phyloP scores from a whole-genome alignment of 2,329 filamentous ascomycete genomes.

The Aquanectria penicillioides region DNA sequence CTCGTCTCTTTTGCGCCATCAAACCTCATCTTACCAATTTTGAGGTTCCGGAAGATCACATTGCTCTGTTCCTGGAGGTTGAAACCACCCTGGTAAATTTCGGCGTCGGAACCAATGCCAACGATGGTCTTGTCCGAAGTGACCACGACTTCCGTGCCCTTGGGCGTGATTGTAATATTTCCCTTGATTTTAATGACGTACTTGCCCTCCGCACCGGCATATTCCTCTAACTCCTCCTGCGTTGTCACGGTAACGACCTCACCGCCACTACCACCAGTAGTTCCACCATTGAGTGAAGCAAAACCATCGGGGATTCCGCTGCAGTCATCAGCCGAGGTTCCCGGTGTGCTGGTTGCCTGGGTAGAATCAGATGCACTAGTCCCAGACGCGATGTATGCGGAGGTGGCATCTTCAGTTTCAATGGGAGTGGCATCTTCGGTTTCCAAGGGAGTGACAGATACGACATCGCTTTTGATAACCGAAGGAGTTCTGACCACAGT shows the following conservation, averaged over 20 bases:
- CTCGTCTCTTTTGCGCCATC: not conserved
- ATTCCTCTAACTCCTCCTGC: constrained; percentile 36
- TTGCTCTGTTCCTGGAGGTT: constrained; percentile 33
- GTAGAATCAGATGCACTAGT: not conserved
- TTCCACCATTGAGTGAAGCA: constrained; percentile 39
- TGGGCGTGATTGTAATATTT: constrained; percentile 33
- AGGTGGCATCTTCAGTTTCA: too few species aligned
- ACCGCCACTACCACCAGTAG: constrained; percentile 35
- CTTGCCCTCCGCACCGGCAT: constrained; percentile 30
- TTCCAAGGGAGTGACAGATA: too few species aligned
- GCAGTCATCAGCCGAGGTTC: constrained; percentile 19
- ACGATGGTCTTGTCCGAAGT: constrained; percentile 39
- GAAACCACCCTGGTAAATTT: constrained; percentile 37
- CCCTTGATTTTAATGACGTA: constrained; percentile 40
- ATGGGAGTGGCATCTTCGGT: too few species aligned
- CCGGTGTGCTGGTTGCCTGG: not conserved
- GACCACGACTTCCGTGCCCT: constrained; percentile 36
- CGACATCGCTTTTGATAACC: too few species aligned
- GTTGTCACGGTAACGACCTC: constrained; percentile 31
- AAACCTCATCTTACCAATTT: constrained; percentile 27
- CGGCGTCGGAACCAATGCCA: constrained; percentile 34
- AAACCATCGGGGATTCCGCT: constrained; percentile 33
- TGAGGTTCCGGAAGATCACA: constrained; percentile 39
- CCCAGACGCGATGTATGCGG: not conserved
- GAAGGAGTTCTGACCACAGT: too few species aligned